Percentiles rank a stretch among this genome's conserved stretches.
phyloP scores from a whole-genome alignment of 176 grass and related monocot genomes.

The Eremochloa ophiuroides region DNA sequence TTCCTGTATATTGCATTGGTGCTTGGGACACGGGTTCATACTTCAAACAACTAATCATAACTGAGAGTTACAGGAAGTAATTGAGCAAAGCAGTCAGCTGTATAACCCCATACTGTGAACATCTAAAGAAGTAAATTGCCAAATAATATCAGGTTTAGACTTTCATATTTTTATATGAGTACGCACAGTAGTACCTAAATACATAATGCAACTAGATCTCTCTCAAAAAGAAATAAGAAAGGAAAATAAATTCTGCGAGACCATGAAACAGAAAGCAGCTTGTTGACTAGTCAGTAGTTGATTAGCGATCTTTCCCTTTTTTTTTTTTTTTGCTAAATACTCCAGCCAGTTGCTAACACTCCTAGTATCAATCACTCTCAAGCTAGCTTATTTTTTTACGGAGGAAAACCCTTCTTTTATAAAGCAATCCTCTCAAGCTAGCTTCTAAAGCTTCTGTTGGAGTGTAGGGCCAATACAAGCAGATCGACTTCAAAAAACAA shows the following conservation, averaged over 20 bases:
- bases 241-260: not conserved
- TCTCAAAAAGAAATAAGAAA: not conserved
- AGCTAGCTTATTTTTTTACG: no score
- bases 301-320: no score
- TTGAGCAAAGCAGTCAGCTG: not conserved
- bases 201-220: not conserved
- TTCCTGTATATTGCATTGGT: not conserved
- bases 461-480: not conserved
- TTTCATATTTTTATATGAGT: not conserved
- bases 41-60: constrained; percentile 5
- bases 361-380: not conserved
- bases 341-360: not conserved
- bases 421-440: no score
- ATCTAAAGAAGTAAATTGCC: constrained; percentile 16
- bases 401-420: no score
- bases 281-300: not conserved
- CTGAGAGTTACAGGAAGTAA: not conserved
- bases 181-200: not conserved
- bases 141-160: not conserved
- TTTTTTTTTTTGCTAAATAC: not conserved
- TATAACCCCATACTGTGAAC: not conserved
- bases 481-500: not conserved
- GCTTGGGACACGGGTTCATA: not conserved
- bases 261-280: not conserved
- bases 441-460: not conserved